Evolutionary conservation across 768 basidiomycete species (phyloP), one percentile per base, ranked within the genome.

Genomic region (Kwoniella newhampshirensis): DNA sequence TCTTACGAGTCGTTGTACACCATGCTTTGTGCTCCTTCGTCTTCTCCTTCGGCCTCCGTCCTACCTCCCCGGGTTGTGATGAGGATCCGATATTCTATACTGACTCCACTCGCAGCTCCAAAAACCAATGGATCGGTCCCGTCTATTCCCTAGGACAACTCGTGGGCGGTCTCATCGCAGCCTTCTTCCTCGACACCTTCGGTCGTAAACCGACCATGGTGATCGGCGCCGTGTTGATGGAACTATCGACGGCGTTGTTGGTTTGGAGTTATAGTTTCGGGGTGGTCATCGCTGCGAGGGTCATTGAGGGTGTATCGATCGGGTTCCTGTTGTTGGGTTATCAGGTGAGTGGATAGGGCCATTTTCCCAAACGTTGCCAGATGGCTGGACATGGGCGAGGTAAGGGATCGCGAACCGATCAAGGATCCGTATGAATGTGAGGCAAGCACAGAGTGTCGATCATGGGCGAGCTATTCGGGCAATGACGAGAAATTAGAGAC

Each of bases 101-200:
- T 41, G n/a, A n/a, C n/a, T 39, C 37, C 37, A 32, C 18, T 21
- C 40, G 11, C 32, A 52, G 39, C 18, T 51, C 54, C 30, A 40
- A 57, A 30, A 67, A 67, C 35, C 65, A 67, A 59, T 67, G 65
- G 65, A 67, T 67, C 37, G 65, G 65, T 20, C 65, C 65, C 9
- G 65, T 67, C 35, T 67, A 67, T 40, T 67, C 65, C 35, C 56
- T 67, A 2, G 65, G 65, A 20, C 65, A 67, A 40, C 59, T 67
- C 0, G 59, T 63, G 5, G 62, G 65, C 35, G 65, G 65, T 20
- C 52, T 67, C 12, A 58, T 63, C 26, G 62, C 65, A 12, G 62
- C 65, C 6, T 63, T 60, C 43, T 57, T 67, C 51, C 53, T 67
- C 17, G 65, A 67, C 47, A 63, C 50, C 18, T 37, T 67, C 9